A percentile compares a stretch with the other conserved stretches of the same genome.
These are phyloP conservation scores for Fragosphaeria purpurea DNA, from an alignment of 2,329 filamentous ascomycete genomes.

Conservation along the genomic window DNA sequence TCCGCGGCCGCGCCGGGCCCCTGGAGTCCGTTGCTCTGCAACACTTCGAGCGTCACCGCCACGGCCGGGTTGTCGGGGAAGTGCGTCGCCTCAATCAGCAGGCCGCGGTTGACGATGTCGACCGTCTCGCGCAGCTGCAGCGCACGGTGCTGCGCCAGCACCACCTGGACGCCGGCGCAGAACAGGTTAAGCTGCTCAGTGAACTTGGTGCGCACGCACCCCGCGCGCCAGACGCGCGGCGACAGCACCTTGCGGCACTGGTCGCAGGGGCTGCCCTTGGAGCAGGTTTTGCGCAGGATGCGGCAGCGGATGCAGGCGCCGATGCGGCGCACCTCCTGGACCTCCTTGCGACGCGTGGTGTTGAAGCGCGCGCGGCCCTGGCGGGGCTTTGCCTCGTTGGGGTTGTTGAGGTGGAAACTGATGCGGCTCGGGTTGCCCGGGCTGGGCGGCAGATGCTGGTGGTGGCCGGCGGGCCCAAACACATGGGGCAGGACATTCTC, in stretches of 20 bases:
- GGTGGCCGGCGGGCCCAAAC: conserved; percentile 13
- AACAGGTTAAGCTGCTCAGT: conserved; percentile 54
- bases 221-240: conserved; percentile 54
- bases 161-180: conserved; percentile 53
- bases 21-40: conserved; percentile 26
- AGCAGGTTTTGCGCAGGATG: conserved; percentile 57
- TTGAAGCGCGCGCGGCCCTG: conserved; percentile 50
- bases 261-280: conserved; percentile 52
- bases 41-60: conserved; percentile 33
- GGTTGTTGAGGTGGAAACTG: conserved; percentile 44
- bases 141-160: conserved; percentile 49
- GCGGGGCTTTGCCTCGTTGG: conserved; percentile 36
- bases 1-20: conserved; percentile 10
- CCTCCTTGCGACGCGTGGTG: conserved; percentile 49
- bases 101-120: conserved; percentile 37
- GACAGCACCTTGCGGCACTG: conserved; percentile 54
- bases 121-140: conserved; percentile 43
- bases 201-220: conserved; percentile 52
- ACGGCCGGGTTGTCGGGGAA: conserved; percentile 34
- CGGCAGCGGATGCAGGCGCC: conserved; percentile 57
- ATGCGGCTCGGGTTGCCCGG: conserved; percentile 28
- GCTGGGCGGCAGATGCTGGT: conserved; percentile 11
- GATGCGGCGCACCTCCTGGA: conserved; percentile 54
- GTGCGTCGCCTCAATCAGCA: conserved; percentile 47
- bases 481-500: conserved; percentile 19